Conservation (phyloP, 2,329 filamentous ascomycete genomes). For the Saccharata proteae region DNA sequence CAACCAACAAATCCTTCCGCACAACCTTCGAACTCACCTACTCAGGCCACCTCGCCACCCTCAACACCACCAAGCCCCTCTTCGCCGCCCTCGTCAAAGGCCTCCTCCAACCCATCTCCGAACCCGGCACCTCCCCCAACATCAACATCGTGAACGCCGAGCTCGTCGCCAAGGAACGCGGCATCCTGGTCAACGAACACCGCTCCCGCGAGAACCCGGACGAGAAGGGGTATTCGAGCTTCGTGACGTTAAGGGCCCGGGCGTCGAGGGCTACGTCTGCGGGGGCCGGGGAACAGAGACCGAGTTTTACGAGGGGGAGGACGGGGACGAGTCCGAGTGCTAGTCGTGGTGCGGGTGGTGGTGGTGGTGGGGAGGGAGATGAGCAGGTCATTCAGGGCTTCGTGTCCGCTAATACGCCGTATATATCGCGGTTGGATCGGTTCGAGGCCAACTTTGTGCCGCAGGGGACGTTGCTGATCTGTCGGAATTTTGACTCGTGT, state of each 20-base stretch:
- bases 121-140: conserved; percentile 50
- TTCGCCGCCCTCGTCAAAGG: conserved; percentile 72
- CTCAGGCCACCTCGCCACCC: conserved; percentile 58
- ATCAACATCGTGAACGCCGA: conserved; percentile 77
- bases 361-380: not conserved
- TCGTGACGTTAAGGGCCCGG: conserved; percentile 55
- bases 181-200: conserved; percentile 65
- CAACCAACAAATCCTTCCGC: conserved; percentile 33
- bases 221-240: conserved; percentile 54
- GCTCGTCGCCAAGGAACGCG: conserved; percentile 63
- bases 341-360: not conserved
- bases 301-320: conserved; percentile 11
- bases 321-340: no score
- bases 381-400: conserved; percentile 53
- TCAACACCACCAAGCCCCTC: conserved; percentile 65
- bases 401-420: conserved; percentile 49
- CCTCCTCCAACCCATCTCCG: conserved; percentile 51
- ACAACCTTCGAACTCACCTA: conserved; percentile 67
- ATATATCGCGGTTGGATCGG: conserved; percentile 60
- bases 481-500: conserved; percentile 69
- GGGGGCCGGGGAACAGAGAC: not conserved
- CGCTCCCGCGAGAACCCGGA: conserved; percentile 48
- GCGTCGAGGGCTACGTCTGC: conserved; percentile 22
- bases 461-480: conserved; percentile 61
- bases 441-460: conserved; percentile 65